phyloP scores from a whole-genome alignment of 208 protist species.

The Leishmania gerbilli region DNA sequence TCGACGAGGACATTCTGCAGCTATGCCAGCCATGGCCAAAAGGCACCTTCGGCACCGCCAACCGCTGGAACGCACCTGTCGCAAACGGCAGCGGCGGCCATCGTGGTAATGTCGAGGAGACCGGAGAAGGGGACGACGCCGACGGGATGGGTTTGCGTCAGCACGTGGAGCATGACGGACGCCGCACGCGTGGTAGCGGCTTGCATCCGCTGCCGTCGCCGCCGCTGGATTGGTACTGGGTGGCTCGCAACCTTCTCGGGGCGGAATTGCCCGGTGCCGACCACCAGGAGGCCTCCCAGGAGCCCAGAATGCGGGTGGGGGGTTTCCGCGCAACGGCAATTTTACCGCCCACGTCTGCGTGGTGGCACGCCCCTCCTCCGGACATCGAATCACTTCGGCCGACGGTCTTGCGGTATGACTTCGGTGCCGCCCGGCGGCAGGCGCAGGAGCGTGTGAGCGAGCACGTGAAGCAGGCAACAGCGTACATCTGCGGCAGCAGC shows the following conservation, averaged over 20 bases:
- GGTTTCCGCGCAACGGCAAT: background rate
- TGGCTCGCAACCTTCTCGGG: background rate
- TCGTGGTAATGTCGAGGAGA: background rate
- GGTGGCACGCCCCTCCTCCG: background rate
- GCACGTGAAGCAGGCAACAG: slow-evolving; percentile 16
- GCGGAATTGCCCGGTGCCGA: too few species aligned
- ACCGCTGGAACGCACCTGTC: background rate
- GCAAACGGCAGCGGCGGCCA: background rate
- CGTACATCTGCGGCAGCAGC: slow-evolving; percentile 26
- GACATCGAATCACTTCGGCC: slow-evolving; percentile 23
- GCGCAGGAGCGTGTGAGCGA: slow-evolving; percentile 13
- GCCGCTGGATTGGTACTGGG: slow-evolving; percentile 8
- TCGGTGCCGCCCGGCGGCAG: background rate
- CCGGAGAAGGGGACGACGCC: background rate
- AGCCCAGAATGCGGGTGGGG: too few species aligned
- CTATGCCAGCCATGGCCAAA: background rate
- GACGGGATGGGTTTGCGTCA: background rate
- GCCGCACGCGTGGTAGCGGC: too few species aligned
- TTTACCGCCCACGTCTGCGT: background rate
- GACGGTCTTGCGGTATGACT: slow-evolving; percentile 25
- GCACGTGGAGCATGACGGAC: background rate
- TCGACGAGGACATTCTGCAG: background rate
- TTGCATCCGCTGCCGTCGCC: too few species aligned
- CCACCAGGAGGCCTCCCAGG: too few species aligned
- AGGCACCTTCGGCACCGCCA: background rate